Evolutionary conservation across 768 basidiomycete genomes (phyloP).

Genomic region (Steccherinum ochraceum): DNA sequence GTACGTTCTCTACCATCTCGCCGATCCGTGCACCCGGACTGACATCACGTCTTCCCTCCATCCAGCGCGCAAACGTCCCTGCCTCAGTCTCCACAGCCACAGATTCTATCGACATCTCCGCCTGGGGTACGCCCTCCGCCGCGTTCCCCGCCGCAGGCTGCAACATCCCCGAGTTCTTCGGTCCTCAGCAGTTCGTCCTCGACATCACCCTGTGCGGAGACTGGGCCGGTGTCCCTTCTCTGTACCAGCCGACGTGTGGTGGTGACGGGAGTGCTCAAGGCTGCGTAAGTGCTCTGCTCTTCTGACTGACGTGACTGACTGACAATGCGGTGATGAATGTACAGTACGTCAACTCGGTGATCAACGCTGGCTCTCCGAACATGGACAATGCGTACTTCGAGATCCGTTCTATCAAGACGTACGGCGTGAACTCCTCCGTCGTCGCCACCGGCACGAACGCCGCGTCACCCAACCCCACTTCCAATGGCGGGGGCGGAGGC

Average conservation of each 20-base stretch:
- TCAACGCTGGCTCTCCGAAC: slow-evolving; percentile 44
- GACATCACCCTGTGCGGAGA: slow-evolving; percentile 52
- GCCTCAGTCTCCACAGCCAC: too few species aligned
- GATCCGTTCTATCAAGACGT: slow-evolving; percentile 58
- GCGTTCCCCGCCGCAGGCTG: slow-evolving; percentile 31
- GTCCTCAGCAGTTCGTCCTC: slow-evolving; percentile 42
- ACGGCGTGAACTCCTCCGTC: slow-evolving; percentile 30
- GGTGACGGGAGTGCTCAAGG: slow-evolving; percentile 27
- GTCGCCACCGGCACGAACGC: too few species aligned
- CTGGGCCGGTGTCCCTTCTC: slow-evolving; percentile 43
- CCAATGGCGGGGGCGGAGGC: background rate
- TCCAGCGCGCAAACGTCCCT: too few species aligned
- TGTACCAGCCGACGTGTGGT: slow-evolving; percentile 37
- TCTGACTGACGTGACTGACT: too few species aligned
- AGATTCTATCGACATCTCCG: slow-evolving; percentile 29
- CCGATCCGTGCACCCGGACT: too few species aligned
- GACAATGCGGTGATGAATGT: too few species aligned
- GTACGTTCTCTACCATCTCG: slow-evolving; percentile 23
- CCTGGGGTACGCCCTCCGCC: slow-evolving; percentile 40
- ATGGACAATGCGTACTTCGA: slow-evolving; percentile 63
- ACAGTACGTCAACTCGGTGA: slow-evolving; percentile 50
- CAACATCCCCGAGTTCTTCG: slow-evolving; percentile 38
- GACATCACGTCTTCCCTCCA: slow-evolving; percentile 29
- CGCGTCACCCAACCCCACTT: background rate
- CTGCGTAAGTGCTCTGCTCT: too few species aligned